Base-by-base conservation (phyloP, 2,329 filamentous ascomycete species). In the Colletotrichum coccodes region DNA sequence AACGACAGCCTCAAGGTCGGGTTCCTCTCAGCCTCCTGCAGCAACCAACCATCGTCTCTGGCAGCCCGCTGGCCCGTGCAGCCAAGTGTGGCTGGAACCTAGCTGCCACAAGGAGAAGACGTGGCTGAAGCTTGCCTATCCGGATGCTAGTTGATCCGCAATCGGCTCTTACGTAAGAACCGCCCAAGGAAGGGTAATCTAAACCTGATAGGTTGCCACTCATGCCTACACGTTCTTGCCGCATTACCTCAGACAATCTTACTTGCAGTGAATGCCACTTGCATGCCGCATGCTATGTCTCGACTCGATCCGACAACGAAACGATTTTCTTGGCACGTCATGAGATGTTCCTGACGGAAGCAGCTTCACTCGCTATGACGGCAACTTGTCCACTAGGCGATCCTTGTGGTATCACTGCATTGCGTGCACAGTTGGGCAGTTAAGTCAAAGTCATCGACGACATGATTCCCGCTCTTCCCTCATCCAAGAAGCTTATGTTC, bases 381-480 rank as follows among this genome's bases (percentile, higher is more conserved):
- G 23, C 12, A 36, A n/a, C 18, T 28, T 28, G 32, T 49, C 54
- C 66, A 66, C n/a, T 18, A 32, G 42, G 30, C 32, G 61, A 66
- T 60, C 66, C 66, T 23, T 54, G 66, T 66, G 62, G 40, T 23
- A 23, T 46, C 26, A 40, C 36, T 60, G 66, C 66, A 69, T 69
- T 52, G 42, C 28, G 54, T 60, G 62, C 66, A 66, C 66, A 66
- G 66, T 52, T 66, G 56, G 32, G 26, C 40, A 57, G 26, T 44
- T 21, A 21, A 42, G 64, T 52, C 40, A 49, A 68, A 46, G 65
- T 59, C 30, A 36, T 47, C 8, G 26, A 66, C 57, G 47, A 66
- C 62, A 53, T 36, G 49, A 56, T 46, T 44, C 66, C 34, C 34
- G n/a, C 23, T 34, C 49, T 42, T 60, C 61, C 21, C 47, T 42